Percentiles rank a stretch among this genome's conserved stretches.
These are phyloP conservation scores for Leishmania aethiopica DNA, from an alignment of 208 protist genomes.

Conservation along the genomic window DNA sequence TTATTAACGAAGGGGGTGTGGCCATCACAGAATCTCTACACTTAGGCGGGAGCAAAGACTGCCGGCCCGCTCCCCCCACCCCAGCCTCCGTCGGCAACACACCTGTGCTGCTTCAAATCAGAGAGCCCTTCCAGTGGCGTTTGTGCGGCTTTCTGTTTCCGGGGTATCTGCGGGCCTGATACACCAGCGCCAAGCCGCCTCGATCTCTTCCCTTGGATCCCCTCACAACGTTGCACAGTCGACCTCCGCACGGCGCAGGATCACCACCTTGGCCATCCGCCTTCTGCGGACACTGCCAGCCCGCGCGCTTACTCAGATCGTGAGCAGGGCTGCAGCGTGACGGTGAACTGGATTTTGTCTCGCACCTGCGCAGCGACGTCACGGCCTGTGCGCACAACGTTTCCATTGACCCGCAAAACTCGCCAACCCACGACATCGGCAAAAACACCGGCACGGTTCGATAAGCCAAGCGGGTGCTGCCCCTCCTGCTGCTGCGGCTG, in stretches of 20 bases:
- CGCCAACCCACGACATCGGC: conserved; percentile 39
- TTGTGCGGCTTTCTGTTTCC: background rate
- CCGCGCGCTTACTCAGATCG: background rate
- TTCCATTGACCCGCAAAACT: conserved; percentile 36
- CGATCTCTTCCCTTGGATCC: background rate
- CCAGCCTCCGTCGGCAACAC: background rate
- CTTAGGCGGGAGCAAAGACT: background rate
- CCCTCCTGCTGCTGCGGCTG: background rate
- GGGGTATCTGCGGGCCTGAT: background rate
- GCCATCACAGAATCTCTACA: background rate
- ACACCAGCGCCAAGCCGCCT: background rate
- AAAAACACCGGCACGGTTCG: background rate
- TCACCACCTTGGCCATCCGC: background rate
- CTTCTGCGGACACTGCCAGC: background rate
- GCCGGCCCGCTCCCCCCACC: background rate
- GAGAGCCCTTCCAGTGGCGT: background rate
- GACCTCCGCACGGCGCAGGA: background rate
- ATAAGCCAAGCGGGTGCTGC: too few relatives aligned
- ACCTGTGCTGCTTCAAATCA: background rate
- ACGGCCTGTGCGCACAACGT: conserved; percentile 29
- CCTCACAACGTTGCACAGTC: background rate
- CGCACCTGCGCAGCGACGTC: conserved; percentile 39
- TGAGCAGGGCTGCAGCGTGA: conserved; percentile 6
- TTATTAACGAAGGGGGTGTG: background rate
- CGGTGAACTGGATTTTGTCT: conserved; percentile 15